These are phyloP conservation scores for Polygonum maritimum DNA, from an alignment of 148 eudicot species.

Conservation along the genomic window DNA sequence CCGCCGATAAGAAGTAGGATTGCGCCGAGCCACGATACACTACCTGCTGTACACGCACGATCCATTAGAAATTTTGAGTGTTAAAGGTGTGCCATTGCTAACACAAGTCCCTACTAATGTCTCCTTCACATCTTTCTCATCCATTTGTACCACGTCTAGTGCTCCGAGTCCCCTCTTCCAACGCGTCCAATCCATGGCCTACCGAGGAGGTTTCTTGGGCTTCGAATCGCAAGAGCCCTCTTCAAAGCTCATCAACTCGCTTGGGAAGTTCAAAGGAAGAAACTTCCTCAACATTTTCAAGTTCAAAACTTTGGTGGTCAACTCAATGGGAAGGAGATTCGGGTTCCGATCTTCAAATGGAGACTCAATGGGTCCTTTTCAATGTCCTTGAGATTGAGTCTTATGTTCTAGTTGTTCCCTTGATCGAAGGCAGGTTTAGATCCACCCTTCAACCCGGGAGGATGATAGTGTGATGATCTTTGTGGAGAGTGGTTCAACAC, in stretches of 20 bases:
- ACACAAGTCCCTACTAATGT: no score
- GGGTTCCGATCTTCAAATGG: constrained; percentile 20
- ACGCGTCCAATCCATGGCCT: no score
- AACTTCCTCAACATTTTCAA: constrained; percentile 56
- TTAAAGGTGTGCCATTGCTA: no score
- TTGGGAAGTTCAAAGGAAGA: constrained; percentile 40
- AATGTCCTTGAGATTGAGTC: no score
- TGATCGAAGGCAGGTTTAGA: constrained; percentile 32
- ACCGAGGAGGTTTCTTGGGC: constrained; percentile 52
- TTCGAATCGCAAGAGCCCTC: constrained; percentile 34
- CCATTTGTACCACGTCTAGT: no score
- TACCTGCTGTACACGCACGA: no score
- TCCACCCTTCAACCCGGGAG: constrained; percentile 46
- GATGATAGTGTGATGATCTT: constrained; percentile 40
- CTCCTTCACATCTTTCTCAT: no score
- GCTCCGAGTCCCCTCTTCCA: no score
- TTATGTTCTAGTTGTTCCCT: no score
- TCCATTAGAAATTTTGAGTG: no score
- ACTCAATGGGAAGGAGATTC: constrained; percentile 61
- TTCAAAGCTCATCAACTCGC: constrained; percentile 30
- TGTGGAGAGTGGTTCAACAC: constrained; percentile 49
- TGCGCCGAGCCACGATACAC: constrained; percentile 29
- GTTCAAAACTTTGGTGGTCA: constrained; percentile 73
- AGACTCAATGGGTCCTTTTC: no score
- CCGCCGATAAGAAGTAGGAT: neutral